These are phyloP conservation scores for Ogataea parapolymorpha DNA, from an alignment of 805 yeast species.

Conservation along the genomic window DNA sequence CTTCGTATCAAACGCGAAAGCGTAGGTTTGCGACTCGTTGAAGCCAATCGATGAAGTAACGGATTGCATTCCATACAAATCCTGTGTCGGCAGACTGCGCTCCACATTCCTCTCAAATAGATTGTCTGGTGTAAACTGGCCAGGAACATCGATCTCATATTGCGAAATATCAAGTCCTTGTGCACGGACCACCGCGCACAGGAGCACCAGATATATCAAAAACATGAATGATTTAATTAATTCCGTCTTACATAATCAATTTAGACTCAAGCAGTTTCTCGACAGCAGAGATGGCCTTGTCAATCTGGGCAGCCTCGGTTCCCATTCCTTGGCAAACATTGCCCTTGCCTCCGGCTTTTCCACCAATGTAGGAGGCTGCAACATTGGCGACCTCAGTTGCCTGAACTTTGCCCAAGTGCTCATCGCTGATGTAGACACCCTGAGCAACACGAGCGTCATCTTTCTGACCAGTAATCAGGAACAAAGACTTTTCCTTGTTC, in stretches of 20 bases:
- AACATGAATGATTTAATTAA: slow-evolving; percentile 4
- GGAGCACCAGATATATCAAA: not conserved
- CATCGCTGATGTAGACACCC: slow-evolving; percentile 84
- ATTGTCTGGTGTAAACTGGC: not conserved
- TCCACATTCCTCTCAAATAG: slow-evolving; percentile 1
- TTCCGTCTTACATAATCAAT: slow-evolving; percentile 31
- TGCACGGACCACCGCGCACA: not conserved
- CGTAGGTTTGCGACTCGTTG: slow-evolving; percentile 11
- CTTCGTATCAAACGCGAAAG: slow-evolving; percentile 9
- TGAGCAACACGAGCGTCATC: slow-evolving; percentile 81
- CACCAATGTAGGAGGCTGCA: slow-evolving; percentile 79
- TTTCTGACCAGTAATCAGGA: slow-evolving; percentile 66
- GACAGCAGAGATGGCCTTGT: slow-evolving; percentile 71
- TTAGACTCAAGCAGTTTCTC: slow-evolving; percentile 58
- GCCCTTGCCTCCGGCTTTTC: slow-evolving; percentile 98
- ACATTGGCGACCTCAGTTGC: slow-evolving; percentile 71
- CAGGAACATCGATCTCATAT: not conserved
- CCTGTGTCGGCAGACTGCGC: not conserved
- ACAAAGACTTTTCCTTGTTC: slow-evolving; percentile 69
- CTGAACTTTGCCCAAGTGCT: slow-evolving; percentile 60
- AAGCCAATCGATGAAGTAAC: slow-evolving; percentile 11
- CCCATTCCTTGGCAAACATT: slow-evolving; percentile 97
- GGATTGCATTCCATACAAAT: slow-evolving; percentile 1
- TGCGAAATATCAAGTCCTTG: not conserved
- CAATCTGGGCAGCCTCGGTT: slow-evolving; percentile 65